Base-by-base conservation (phyloP, 305 asterid species). In the Lippia alba region DNA sequence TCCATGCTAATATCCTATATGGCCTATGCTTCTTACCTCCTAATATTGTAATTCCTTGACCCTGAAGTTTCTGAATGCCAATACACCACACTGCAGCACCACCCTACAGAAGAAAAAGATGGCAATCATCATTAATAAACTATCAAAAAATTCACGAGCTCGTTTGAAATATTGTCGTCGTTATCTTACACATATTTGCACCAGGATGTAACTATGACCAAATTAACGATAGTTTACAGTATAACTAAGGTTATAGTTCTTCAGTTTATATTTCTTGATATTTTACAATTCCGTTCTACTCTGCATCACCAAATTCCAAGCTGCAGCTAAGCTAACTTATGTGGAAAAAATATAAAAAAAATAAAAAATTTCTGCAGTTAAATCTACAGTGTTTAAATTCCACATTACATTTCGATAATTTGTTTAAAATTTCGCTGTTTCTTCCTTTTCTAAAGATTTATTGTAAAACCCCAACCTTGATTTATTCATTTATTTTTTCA, bases 41-140 rank as follows among this genome's bases (percentile, higher is more conserved):
- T 78, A 94, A 84, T 75, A 91, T 94, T 24, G 96, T 91, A 61
- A 90, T 67, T 57, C 91, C 91, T 79, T 84, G 96, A 60, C 92
- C 91, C 73, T 81, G 81, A 79, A 88, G 72, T 77, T 88, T 89
- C 84, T 91, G 96, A 74, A 94, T 74, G 69, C 97, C 99, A 60
- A 94, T 88, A 78, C 99, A 94, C 99, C 99, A 94, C 64, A 86
- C 94, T 56, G 96, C 85, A 71, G 85, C 90, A 72, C 97, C 97
- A 44, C 82, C 87, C 99, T 94, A 80, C 84, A 69, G 15, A 72
- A 59, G 68, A 34, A 66, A 60, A 54, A 54, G 40, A 12, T 5
- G 55, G 6, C n/a, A 61, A 51, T 11, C 15, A 63, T 30, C 55
- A 16, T 4, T 36, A 0, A 36, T 36, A 36, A 36, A 36, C 41